Conservation (phyloP, 2,329 filamentous ascomycete species). For the Paecilomyces dactylethromorphus region DNA sequence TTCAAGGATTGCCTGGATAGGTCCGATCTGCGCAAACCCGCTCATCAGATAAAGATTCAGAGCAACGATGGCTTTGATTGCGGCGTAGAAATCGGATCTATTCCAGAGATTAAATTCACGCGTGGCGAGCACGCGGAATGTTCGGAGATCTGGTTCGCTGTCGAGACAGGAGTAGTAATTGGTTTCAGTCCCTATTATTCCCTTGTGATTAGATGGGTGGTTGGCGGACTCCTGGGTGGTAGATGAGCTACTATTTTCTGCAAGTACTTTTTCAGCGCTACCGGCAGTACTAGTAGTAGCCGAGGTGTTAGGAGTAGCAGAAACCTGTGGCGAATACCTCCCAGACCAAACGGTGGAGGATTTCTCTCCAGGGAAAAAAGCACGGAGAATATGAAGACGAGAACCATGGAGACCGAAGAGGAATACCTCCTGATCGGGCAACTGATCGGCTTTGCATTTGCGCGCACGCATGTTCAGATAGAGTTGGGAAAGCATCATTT, state of each 20-base stretch:
- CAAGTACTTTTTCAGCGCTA: background rate
- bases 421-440: slow-evolving; percentile 24
- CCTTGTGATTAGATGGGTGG: background rate
- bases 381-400: slow-evolving; percentile 20
- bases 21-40: slow-evolving; percentile 16
- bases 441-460: slow-evolving; percentile 14
- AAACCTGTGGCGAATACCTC: slow-evolving; percentile 7
- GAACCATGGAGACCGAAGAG: slow-evolving; percentile 21
- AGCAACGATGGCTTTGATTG: slow-evolving; percentile 12
- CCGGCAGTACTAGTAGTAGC: too few species aligned
- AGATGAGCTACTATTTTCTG: background rate
- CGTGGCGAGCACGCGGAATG: slow-evolving; percentile 18
- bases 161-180: too few species aligned
- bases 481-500: slow-evolving; percentile 19
- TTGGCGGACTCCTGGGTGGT: background rate
- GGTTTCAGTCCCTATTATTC: too few species aligned
- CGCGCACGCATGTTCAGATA: slow-evolving; percentile 10
- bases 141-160: slow-evolving; percentile 9
- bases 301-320: slow-evolving; percentile 6
- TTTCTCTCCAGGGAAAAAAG: slow-evolving; percentile 20
- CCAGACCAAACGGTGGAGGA: slow-evolving; percentile 17
- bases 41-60: slow-evolving; percentile 21
- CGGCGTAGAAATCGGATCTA: slow-evolving; percentile 13
- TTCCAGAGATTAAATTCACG: slow-evolving; percentile 21
- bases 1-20: slow-evolving; percentile 15